Conservation (phyloP, 2,329 filamentous ascomycete species). For the Cytospora schulzeri region DNA sequence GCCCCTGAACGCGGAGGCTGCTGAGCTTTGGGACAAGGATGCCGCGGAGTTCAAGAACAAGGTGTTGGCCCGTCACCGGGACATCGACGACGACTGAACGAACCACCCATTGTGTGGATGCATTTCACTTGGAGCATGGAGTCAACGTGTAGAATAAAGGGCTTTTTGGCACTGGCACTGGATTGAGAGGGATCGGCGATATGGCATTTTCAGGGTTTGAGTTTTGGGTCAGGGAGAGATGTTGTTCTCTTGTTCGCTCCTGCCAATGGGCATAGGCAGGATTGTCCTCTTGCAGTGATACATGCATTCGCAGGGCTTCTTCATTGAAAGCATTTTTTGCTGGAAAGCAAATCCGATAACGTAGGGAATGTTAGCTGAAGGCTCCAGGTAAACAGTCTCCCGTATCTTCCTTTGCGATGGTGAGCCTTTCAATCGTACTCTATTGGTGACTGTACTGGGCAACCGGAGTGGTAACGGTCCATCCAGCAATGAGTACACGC, state of each 20-base stretch:
- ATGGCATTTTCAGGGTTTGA: slow-evolving; percentile 25
- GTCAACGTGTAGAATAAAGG: slow-evolving; percentile 21
- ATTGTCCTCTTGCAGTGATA: slow-evolving; percentile 10
- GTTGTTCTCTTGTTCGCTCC: slow-evolving; percentile 14
- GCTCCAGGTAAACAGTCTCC: background rate
- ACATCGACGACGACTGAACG: slow-evolving; percentile 65
- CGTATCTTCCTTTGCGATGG: background rate
- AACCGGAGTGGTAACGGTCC: background rate
- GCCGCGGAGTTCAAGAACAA: slow-evolving; percentile 83
- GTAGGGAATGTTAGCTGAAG: background rate
- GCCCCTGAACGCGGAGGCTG: slow-evolving; percentile 93
- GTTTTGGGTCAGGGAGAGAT: slow-evolving; percentile 11
- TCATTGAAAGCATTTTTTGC: background rate
- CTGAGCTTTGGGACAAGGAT: slow-evolving; percentile 92
- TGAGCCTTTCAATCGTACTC: background rate
- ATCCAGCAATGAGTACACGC: background rate
- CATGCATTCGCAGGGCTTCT: slow-evolving; percentile 11
- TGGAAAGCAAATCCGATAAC: background rate
- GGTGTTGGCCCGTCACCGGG: slow-evolving; percentile 63
- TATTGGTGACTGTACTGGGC: background rate
- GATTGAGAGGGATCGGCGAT: slow-evolving; percentile 16
- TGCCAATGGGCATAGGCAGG: slow-evolving; percentile 19
- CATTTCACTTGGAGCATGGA: slow-evolving; percentile 28
- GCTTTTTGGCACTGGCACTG: slow-evolving; percentile 24
- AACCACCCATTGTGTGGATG: slow-evolving; percentile 16